Percentiles rank a stretch among this genome's conserved stretches.
phyloP scores from a whole-genome alignment of 2,329 filamentous ascomycete species.

The Neopestalotiopsis sp. region DNA sequence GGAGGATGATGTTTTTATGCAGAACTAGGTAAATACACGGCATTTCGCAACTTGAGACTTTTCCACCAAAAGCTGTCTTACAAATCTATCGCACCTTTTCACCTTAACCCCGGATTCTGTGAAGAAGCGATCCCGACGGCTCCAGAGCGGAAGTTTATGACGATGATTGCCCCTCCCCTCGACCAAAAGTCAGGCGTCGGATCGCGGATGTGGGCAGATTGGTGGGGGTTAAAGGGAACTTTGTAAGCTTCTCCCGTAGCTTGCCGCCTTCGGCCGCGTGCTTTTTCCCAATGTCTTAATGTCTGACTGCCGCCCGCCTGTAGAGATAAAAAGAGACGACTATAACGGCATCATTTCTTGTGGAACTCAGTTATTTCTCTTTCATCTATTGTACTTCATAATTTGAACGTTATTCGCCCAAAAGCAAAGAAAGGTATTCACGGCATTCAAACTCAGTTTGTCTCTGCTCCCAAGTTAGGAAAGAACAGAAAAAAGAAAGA shows the following conservation, averaged over 20 bases:
- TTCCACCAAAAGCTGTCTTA: too few species aligned
- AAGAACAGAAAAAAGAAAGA: neutral
- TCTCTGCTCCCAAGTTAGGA: neutral
- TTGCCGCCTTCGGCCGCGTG: conserved; percentile 7
- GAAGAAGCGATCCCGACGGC: too few species aligned
- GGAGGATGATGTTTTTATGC: too few species aligned
- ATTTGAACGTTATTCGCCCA: too few species aligned
- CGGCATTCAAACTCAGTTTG: neutral
- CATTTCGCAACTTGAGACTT: too few species aligned
- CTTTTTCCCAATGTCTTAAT: neutral
- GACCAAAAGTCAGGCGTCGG: neutral
- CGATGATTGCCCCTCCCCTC: neutral
- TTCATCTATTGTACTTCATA: neutral
- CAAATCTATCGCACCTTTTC: too few species aligned
- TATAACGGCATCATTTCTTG: neutral
- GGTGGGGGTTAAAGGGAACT: neutral
- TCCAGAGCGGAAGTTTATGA: too few species aligned
- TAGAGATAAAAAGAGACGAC: neutral
- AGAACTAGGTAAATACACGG: too few species aligned
- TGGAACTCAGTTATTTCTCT: neutral
- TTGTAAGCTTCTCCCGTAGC: conserved; percentile 9
- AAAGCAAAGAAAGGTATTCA: too few species aligned
- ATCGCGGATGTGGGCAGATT: conserved; percentile 6
- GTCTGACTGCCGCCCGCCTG: neutral
- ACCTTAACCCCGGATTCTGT: too few species aligned